Conservation (phyloP, 805 yeast genomes). For the Lipomyces sp. region DNA sequence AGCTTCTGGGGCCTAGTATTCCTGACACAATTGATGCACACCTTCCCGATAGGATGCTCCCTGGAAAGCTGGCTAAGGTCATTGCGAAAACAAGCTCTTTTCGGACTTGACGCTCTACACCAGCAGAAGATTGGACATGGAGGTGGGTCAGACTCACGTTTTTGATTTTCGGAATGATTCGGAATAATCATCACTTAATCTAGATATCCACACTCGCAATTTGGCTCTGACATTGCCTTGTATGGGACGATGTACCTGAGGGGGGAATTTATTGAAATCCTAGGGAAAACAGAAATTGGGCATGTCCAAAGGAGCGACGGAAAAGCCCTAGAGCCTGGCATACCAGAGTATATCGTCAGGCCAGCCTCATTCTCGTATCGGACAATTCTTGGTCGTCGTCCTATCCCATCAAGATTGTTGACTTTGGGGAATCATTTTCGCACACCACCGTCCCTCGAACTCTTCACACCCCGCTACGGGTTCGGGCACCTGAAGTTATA, state of each 20-base stretch:
- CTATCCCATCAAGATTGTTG: neutral
- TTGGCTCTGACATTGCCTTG: neutral
- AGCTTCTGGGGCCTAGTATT: conserved; percentile 2
- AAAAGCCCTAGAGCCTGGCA: neutral
- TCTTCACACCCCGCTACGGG: neutral
- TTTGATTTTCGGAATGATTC: neutral
- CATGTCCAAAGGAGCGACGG: neutral
- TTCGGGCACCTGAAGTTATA: conserved; percentile 3
- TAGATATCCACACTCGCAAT: neutral
- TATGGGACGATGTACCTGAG: neutral
- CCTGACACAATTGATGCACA: neutral
- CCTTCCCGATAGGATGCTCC: neutral
- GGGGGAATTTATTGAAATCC: neutral
- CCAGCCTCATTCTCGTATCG: neutral
- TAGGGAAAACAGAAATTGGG: neutral
- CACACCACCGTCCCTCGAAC: neutral
- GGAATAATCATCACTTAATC: neutral
- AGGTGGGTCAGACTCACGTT: neutral
- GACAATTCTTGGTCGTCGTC: neutral
- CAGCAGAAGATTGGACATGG: neutral
- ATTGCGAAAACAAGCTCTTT: conserved; percentile 1
- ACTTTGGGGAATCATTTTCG: neutral
- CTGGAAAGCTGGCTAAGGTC: neutral
- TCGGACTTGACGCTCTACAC: neutral
- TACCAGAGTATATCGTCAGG: neutral